Conservation (phyloP, 257 asterid species). For the Leonotis leonurus region DNA sequence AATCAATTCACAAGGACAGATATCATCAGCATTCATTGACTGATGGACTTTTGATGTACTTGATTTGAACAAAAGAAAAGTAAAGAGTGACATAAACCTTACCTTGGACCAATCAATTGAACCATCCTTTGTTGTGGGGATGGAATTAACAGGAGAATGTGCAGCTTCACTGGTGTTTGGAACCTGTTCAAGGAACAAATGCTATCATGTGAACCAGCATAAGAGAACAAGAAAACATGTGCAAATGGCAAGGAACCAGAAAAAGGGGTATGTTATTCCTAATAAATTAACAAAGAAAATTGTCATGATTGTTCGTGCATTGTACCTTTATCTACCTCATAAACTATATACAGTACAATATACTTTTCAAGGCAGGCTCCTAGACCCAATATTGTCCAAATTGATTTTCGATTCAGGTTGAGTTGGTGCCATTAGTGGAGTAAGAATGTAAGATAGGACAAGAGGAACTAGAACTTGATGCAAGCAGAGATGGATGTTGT, state of each 20-base stretch:
- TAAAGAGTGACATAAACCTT: constrained; percentile 17
- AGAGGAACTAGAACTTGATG: neutral
- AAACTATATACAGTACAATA: neutral
- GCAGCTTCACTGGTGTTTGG: constrained; percentile 58
- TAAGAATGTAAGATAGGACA: neutral
- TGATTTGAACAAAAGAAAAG: constrained; percentile 2
- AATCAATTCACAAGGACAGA: neutral
- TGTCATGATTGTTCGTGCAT: neutral
- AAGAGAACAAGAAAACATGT: neutral
- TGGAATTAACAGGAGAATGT: constrained; percentile 59
- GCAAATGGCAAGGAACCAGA: constrained; percentile 1
- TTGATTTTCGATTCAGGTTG: neutral
- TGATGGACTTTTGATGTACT: neutral
- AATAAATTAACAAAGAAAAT: neutral
- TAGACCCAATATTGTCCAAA: neutral
- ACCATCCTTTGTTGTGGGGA: constrained; percentile 72
- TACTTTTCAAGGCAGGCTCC: neutral
- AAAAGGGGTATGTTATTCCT: neutral
- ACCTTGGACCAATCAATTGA: constrained; percentile 94
- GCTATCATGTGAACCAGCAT: constrained; percentile 5
- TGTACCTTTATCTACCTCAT: neutral
- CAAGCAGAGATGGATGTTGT: neutral
- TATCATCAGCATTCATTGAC: neutral
- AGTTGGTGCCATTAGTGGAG: neutral
- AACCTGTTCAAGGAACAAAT: constrained; percentile 45